phyloP scores from a whole-genome alignment of 169 alveolate genomes.

The Cryptosporidium sp. region DNA sequence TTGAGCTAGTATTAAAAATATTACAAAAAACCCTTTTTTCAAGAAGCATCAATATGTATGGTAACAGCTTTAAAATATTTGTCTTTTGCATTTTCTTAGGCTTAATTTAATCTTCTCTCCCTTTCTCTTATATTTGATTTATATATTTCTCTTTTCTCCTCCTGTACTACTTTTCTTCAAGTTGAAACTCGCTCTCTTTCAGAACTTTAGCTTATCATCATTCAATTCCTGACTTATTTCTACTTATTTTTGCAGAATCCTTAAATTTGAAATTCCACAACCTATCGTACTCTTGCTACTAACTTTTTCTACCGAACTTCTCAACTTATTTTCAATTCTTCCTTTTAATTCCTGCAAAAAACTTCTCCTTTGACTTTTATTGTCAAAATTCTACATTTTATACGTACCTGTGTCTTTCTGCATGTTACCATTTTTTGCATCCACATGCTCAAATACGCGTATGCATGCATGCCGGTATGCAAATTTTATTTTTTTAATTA shows the following conservation, averaged over 20 bases:
- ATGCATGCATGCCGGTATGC: slow-evolving; percentile 25
- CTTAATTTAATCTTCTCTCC: background rate
- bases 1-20: slow-evolving; percentile 43
- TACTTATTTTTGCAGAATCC: slow-evolving; percentile 1
- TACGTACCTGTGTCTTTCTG: slow-evolving; percentile 10
- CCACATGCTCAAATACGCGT: slow-evolving; percentile 21
- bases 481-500: background rate
- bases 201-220: slow-evolving; percentile 1
- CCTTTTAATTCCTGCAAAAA: background rate
- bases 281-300: background rate
- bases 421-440: slow-evolving; percentile 11
- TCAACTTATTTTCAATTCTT: background rate
- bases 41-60: background rate
- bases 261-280: background rate
- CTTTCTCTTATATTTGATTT: background rate
- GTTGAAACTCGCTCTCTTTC: background rate
- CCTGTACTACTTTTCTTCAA: background rate
- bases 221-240: background rate
- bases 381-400: slow-evolving; percentile 14
- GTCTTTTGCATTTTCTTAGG: background rate
- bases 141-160: background rate
- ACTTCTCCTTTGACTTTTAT: background rate
- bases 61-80: background rate
- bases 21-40: background rate
- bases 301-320: background rate